Evolutionary conservation across 352 stramenopile genomes (phyloP), one percentile per base, ranked within the genome.

Genomic region (Globisporangium ultimum): DNA sequence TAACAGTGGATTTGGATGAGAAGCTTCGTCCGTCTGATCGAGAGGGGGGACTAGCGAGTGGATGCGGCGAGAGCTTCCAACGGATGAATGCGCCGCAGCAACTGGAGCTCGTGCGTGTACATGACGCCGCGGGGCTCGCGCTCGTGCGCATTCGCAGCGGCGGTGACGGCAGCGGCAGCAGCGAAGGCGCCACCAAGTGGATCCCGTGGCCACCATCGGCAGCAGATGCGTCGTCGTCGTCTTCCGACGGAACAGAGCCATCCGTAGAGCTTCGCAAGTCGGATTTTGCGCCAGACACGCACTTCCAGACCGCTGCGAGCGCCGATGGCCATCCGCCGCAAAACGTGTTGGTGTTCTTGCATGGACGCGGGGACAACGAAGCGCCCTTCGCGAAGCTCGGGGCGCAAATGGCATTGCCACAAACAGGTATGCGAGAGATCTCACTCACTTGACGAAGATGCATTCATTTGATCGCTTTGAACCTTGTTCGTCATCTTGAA

Each of bases 281-380:
- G 21, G n/a, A 61, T 34, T 67, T 67, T 50, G 53, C 54, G 3
- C 63, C 1, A 0, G 41, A 48, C 24, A 21, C 28, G 49, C 68
- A 17, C 53, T 85, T 88, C 46, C 24, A 64, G 10, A 49, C 76
- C 17, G 43, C 67, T n/a, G 1, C 63, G 1, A 63, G 63, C 18
- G 48, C 51, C 18, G 50, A 66, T 21, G 49, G 53, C 4, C 49
- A 71, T 15, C 47, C 66, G 34, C 55, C 71, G 43, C 74, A 90
- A 51, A 91, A 88, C 48, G 22, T 88, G 22, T 59, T 89, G 7
- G 24, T 91, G 32, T 73, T 89, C 55, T 62, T 91, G 18, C 80
- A 91, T 28, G 80, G 78, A 3, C 76, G 75, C 28, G 80, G 80
- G 7, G 78, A 87, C 57, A 83, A 68, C 24, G 69, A 81, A n/a